A percentile compares a stretch with the other conserved stretches of the same genome.
phyloP scores from a whole-genome alignment of 768 basidiomycete species.

The Pleurotus citrinopileatus region DNA sequence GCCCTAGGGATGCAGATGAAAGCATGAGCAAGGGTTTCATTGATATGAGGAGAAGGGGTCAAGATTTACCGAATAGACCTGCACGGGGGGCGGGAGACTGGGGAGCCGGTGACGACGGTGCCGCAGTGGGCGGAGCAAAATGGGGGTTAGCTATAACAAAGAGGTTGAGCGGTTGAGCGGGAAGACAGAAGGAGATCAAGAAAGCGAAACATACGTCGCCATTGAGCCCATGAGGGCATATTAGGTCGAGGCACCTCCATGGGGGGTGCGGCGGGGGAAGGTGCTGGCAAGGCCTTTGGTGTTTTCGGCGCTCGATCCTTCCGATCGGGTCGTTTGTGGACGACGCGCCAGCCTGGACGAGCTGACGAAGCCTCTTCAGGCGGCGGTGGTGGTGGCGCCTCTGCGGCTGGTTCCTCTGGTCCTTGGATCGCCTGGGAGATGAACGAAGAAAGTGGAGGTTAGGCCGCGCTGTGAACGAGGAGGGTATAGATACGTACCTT shows the following conservation, averaged over 20 bases:
- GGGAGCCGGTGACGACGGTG: conserved; percentile 32
- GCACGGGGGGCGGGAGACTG: conserved; percentile 48
- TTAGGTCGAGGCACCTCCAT: conserved; percentile 47
- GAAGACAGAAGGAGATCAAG: too few species aligned
- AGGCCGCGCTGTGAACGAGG: too few species aligned
- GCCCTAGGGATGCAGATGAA: too few species aligned
- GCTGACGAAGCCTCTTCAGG: conserved; percentile 48
- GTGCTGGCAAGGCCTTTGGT: conserved; percentile 33
- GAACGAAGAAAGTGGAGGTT: too few species aligned
- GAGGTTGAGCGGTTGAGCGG: too few species aligned
- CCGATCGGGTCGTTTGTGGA: conserved; percentile 61
- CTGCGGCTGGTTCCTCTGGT: conserved; percentile 27
- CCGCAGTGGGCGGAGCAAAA: conserved; percentile 35
- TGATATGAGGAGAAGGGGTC: too few species aligned
- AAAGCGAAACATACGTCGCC: conserved; percentile 81
- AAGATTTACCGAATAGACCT: conserved; percentile 63
- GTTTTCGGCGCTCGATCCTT: conserved; percentile 44
- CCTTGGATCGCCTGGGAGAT: conserved; percentile 21
- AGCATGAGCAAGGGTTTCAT: too few species aligned
- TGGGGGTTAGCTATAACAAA: conserved; percentile 57
- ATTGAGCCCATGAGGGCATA: conserved; percentile 80
- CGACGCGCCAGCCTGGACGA: conserved; percentile 72
- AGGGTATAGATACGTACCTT: conserved; percentile 43
- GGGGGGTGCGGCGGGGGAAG: conserved; percentile 41
- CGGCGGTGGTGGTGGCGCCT: conserved; percentile 42